phyloP scores from a whole-genome alignment of 2,329 filamentous ascomycete genomes.

The Phaeosphaeriaceae sp. region DNA sequence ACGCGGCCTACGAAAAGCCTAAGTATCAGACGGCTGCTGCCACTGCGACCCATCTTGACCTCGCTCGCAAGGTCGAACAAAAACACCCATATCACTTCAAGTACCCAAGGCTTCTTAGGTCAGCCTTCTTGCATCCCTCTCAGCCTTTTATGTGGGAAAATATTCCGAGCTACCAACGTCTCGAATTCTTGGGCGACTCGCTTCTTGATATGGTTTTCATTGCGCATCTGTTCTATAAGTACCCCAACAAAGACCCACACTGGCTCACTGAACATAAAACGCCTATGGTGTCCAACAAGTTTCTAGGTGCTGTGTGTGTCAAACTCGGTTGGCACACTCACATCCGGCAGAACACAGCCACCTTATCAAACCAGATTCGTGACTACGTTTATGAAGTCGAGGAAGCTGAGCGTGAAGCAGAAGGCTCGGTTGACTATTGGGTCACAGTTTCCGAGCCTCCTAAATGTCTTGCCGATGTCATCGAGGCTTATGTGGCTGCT shows the following conservation, averaged over 20 bases:
- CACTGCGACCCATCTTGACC: constrained; percentile 71
- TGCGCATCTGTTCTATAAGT: constrained; percentile 78
- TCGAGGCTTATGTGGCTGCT: constrained; percentile 89
- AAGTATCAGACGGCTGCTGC: constrained; percentile 69
- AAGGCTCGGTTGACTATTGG: constrained; percentile 72
- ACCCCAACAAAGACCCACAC: constrained; percentile 83
- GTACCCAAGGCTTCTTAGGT: constrained; percentile 76
- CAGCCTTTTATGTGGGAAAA: constrained; percentile 75
- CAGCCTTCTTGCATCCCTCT: constrained; percentile 88
- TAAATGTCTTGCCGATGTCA: constrained; percentile 81
- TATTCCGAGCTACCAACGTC: constrained; percentile 86
- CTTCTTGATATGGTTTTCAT: constrained; percentile 86
- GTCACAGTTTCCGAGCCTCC: constrained; percentile 64
- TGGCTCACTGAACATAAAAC: constrained; percentile 99
- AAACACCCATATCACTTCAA: constrained; percentile 72
- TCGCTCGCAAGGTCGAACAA: constrained; percentile 68
- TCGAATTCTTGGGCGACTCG: constrained; percentile 91
- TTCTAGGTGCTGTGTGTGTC: constrained; percentile 82
- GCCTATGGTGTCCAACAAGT: constrained; percentile 98
- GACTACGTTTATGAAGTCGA: constrained; percentile 65
- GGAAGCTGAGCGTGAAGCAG: constrained; percentile 57
- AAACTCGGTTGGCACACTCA: constrained; percentile 78
- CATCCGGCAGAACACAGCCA: constrained; percentile 61
- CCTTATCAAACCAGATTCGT: constrained; percentile 59
- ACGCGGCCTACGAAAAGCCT: constrained; percentile 69